Evolutionary conservation across 2,329 filamentous ascomycete species (phyloP).

Genomic region (Penicillium sclerotigenum): DNA sequence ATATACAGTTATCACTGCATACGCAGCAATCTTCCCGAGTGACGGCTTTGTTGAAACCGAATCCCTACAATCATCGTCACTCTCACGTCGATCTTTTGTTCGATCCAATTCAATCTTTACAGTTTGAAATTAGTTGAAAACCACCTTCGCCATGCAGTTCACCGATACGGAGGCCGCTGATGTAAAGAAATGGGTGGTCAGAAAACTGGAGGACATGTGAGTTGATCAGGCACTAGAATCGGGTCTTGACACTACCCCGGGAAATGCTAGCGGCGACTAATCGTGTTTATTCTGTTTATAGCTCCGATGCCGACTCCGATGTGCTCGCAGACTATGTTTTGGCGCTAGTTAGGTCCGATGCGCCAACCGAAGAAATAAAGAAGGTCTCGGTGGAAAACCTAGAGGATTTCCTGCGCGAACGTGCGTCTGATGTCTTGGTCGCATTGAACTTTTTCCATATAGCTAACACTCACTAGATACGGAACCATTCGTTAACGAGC

Average conservation of each 20-base stretch:
- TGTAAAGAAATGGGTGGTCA: constrained; percentile 59
- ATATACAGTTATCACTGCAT: not conserved
- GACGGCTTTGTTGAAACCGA: constrained; percentile 6
- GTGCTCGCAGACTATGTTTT: constrained; percentile 62
- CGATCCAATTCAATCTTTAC: not conserved
- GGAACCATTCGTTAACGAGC: constrained; percentile 53
- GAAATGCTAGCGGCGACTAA: constrained; percentile 3
- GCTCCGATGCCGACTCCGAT: constrained; percentile 60
- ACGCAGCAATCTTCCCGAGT: not conserved
- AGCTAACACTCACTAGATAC: constrained; percentile 44
- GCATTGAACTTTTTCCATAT: constrained; percentile 2
- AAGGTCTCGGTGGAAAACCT: constrained; percentile 55
- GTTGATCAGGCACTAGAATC: constrained; percentile 18
- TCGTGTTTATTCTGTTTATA: constrained; percentile 25
- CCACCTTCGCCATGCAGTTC: constrained; percentile 48
- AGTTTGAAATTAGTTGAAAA: not conserved
- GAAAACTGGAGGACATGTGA: constrained; percentile 57
- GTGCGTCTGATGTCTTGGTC: constrained; percentile 34
- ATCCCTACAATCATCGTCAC: constrained; percentile 8
- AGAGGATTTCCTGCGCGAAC: constrained; percentile 56
- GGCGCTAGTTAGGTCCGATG: constrained; percentile 56
- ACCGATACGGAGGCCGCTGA: constrained; percentile 51
- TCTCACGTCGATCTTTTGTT: not conserved
- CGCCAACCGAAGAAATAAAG: constrained; percentile 53
- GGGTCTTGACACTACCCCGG: not conserved